Evolutionary conservation across 257 asterid genomes (phyloP).

Genomic region (Salvia miltiorrhiza): DNA sequence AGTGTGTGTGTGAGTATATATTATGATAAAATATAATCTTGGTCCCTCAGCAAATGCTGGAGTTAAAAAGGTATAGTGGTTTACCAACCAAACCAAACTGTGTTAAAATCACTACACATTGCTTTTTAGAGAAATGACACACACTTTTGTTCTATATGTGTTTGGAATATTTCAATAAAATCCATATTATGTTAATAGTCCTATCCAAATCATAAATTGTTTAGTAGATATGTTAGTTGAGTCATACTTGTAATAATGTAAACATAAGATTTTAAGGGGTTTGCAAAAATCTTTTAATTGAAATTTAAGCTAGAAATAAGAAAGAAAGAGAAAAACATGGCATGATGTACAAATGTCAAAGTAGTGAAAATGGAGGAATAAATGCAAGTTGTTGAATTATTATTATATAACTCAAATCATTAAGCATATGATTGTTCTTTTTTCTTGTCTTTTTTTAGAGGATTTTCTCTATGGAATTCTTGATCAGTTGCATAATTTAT

Average conservation of each 20-base stretch:
- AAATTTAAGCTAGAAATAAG: no score
- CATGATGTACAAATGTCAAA: no score
- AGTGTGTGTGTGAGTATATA: not conserved
- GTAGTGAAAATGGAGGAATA: no score
- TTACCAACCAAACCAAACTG: not conserved
- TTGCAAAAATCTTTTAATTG: not conserved
- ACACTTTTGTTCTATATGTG: not conserved
- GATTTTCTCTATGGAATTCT: no score
- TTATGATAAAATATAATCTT: not conserved
- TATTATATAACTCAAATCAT: no score
- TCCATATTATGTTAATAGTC: not conserved
- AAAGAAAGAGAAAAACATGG: no score
- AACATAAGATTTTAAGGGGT: not conserved
- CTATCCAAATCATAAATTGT: not conserved
- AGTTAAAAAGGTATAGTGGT: not conserved
- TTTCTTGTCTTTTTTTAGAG: no score
- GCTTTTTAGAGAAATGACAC: not conserved
- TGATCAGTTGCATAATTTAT: no score
- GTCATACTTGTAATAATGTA: not conserved
- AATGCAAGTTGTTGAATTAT: no score
- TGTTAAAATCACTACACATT: not conserved
- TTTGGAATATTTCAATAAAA: not conserved
- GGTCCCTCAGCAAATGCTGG: constrained; percentile 13
- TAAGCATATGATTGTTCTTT: no score
- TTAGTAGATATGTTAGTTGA: not conserved